Percentiles rank a stretch among this genome's conserved stretches.
These are phyloP conservation scores for Coemansia sp. DNA, from an alignment of 192 early-diverging fungal genomes.

Conservation along the genomic window DNA sequence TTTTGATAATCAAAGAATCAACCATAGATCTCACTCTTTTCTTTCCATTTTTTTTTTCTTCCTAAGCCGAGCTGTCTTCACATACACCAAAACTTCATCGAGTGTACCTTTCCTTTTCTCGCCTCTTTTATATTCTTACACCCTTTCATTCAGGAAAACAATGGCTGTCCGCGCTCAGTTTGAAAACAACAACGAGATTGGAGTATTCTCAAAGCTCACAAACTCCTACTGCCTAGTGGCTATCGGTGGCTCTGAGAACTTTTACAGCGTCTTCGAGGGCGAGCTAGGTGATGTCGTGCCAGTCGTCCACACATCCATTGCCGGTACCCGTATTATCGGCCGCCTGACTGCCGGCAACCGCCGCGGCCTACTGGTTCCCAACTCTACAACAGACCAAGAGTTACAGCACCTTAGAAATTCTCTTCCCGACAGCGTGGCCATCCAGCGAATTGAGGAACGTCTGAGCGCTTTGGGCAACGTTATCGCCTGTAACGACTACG, in stretches of 20 bases:
- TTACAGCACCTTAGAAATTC: constrained; percentile 97
- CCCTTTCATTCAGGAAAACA: constrained; percentile 4
- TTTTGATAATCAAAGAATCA: not conserved
- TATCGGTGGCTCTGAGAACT: constrained; percentile 98
- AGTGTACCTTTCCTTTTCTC: not conserved
- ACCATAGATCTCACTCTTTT: not conserved
- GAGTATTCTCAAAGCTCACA: constrained; percentile 96
- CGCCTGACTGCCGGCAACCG: constrained; percentile 93
- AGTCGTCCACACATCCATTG: constrained; percentile 95
- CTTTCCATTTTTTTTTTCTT: constrained; percentile 4
- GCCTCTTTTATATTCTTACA: constrained; percentile 5
- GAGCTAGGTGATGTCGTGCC: constrained; percentile 95
- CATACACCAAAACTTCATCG: not conserved
- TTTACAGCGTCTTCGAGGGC: constrained; percentile 91
- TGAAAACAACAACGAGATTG: constrained; percentile 99
- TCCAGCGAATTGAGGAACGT: constrained; percentile 98
- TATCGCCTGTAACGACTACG: constrained; percentile 99
- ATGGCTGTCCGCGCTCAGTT: constrained; percentile 82
- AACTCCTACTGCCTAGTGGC: constrained; percentile 98
- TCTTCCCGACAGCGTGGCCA: constrained; percentile 86
- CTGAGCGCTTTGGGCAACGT: constrained; percentile 98
- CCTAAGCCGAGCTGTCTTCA: no score
- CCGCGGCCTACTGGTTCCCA: constrained; percentile 92
- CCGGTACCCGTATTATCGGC: constrained; percentile 95
- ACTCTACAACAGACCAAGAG: constrained; percentile 96